phyloP scores from a whole-genome alignment of 768 basidiomycete species.

The Lyophyllum decastes region DNA sequence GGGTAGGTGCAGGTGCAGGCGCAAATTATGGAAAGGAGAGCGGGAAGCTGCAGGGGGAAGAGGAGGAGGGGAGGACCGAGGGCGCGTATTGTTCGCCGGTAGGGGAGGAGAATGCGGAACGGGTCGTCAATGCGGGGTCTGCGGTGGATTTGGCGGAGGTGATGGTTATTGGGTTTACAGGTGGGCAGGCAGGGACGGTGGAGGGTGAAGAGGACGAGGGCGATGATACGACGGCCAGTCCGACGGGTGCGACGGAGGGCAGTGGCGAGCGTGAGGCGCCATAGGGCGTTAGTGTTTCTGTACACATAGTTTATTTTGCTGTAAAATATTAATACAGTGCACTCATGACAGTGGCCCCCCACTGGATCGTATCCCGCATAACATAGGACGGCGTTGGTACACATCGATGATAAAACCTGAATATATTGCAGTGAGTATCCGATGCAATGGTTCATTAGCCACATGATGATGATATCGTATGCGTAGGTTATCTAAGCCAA shows the following conservation, averaged over 20 bases:
- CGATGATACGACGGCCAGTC: background rate
- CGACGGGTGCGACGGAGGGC: background rate
- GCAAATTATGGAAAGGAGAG: too few species aligned
- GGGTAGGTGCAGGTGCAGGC: background rate
- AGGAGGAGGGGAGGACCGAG: background rate
- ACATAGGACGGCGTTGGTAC: too few species aligned
- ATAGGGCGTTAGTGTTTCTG: background rate
- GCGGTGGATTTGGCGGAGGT: background rate
- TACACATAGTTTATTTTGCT: background rate
- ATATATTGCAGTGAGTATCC: background rate
- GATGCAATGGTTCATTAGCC: background rate
- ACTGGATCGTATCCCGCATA: too few species aligned
- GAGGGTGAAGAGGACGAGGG: background rate
- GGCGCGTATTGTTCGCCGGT: background rate
- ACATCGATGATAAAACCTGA: background rate
- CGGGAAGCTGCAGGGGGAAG: background rate
- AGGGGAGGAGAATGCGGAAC: background rate
- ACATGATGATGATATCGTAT: background rate
- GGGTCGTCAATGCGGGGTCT: background rate
- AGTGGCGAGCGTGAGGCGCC: background rate
- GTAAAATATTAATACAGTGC: background rate
- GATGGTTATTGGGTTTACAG: slow-evolving; percentile 6
- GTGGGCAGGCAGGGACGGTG: background rate
- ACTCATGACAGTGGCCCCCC: background rate
- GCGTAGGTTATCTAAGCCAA: background rate